Percentiles rank a stretch among this genome's conserved stretches.
Conservation (phyloP, 208 protist species). For the Dictyostelium gargantuum region DNA sequence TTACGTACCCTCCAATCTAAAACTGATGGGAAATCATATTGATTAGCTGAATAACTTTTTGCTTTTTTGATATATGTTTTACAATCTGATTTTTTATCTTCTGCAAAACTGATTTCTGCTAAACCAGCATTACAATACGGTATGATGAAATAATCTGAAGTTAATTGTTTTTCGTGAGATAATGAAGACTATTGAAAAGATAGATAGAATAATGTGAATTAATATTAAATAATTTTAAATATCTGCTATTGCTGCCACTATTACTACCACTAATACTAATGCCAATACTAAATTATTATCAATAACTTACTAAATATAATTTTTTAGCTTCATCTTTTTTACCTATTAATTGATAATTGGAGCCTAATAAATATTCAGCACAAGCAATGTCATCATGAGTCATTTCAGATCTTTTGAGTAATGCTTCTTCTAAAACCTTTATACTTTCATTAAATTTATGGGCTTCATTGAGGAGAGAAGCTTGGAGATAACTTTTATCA, state of each 20-base stretch:
- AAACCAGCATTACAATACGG: conserved; percentile 44
- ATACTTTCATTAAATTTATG: conserved; percentile 3
- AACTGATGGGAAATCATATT: conserved; percentile 60
- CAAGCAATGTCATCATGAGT: neutral
- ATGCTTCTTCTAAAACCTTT: neutral
- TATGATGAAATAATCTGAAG: conserved; percentile 17
- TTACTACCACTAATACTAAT: no score
- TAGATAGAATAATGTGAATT: neutral
- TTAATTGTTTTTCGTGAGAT: neutral
- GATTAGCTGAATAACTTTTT: conserved; percentile 8
- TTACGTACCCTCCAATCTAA: conserved; percentile 52
- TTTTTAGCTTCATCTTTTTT: conserved; percentile 23
- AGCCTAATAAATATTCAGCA: conserved; percentile 3
- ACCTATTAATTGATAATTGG: conserved; percentile 39
- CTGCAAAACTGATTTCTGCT: conserved; percentile 12
- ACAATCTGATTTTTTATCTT: conserved; percentile 36
- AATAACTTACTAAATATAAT: conserved; percentile 5
- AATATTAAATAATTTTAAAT: neutral
- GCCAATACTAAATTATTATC: neutral
- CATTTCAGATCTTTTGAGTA: neutral
- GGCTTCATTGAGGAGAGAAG: conserved; percentile 11
- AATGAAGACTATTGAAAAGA: neutral
- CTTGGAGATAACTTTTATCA: neutral
- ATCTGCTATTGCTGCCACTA: no score
- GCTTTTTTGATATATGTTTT: conserved; percentile 49